Evolutionary conservation across 208 protist genomes (phyloP), one percentile per base, ranked within the genome.

Genomic region (Acanthamoeba lugdunensis): DNA sequence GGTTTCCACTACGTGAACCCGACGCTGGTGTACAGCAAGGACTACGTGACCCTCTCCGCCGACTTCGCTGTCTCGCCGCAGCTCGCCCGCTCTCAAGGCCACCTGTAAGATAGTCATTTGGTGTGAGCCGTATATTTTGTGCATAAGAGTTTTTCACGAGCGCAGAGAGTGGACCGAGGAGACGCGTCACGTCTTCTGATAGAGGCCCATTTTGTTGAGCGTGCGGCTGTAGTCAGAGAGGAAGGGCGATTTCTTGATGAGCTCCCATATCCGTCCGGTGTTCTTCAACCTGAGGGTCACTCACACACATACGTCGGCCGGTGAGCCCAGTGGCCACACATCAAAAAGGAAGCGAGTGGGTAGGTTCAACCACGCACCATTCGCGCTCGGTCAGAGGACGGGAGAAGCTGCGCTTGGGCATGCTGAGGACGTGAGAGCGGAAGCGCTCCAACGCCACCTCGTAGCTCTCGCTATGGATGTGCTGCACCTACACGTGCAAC

Each of bases 181-280:
- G 41, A 48, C 61, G 1, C 7, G 61, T 81, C 73, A 81, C 8
- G 41, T 45, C 73, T 87, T 87, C 50, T 87, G 41, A 50, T 87
- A 87, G 50, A 87, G 79, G 50, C 28, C 21, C 79, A 87, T 56
- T 25, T 87, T 87, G 79, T 87, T 87, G 79, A 87, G 79, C 0
- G 79, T 87, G 41, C 79, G 79, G 50, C 48, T 87, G 79, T 87
- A 87, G 50, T 87, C 79, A 3, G 79, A 16, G 11, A 87, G 61
- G 79, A 87, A 87, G 21, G 79, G 79, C 25, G 79, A 87, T 25
- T 87, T 87, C 79, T 87, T 87, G 79, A 87, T 87, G 4, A 87
- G 50, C 79, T 87, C 79, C 50, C 45, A 87, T 56, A 87, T 87
- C 4, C 79, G 41, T 3, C 79, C 79, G 25, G 79, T 87, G 79